A percentile compares a stretch with the other conserved stretches of the same genome.
These are phyloP conservation scores for Eimeria falciformis DNA, from an alignment of 169 alveolate species.

Conservation along the genomic window DNA sequence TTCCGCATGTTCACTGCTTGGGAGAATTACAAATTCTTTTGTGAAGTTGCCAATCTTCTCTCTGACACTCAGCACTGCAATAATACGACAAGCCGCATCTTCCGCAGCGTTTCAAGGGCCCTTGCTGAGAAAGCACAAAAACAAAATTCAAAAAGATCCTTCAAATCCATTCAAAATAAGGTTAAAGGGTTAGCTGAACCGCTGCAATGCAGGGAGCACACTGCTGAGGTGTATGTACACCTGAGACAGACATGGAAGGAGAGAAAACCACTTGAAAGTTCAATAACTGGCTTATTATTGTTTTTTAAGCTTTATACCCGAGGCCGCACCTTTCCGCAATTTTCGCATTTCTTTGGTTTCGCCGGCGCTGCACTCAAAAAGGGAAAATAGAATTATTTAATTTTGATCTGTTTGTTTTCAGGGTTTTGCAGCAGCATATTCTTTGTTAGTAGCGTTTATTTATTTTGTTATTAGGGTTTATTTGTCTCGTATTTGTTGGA, in stretches of 20 bases:
- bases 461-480: too few species aligned
- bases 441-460: too few species aligned
- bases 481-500: too few species aligned
- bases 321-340: conserved; percentile 23
- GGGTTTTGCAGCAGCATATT: background rate
- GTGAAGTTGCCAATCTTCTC: conserved; percentile 91
- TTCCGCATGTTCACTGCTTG: too few species aligned
- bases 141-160: conserved; percentile 51
- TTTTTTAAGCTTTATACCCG: too few species aligned
- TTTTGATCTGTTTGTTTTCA: background rate
- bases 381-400: background rate
- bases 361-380: background rate
- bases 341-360: conserved; percentile 23
- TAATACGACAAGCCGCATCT: conserved; percentile 90
- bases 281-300: too few species aligned
- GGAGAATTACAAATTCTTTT: conserved; percentile 84
- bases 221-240: too few species aligned
- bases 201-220: too few species aligned
- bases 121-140: conserved; percentile 55
- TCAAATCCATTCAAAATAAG: background rate
- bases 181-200: too few species aligned
- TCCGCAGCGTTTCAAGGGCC: conserved; percentile 85
- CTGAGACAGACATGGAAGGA: too few species aligned
- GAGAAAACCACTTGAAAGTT: too few species aligned
- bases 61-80: conserved; percentile 91